Base-by-base conservation (phyloP, 2,329 filamentous ascomycete genomes). In the Tolypocladium tropicale region DNA sequence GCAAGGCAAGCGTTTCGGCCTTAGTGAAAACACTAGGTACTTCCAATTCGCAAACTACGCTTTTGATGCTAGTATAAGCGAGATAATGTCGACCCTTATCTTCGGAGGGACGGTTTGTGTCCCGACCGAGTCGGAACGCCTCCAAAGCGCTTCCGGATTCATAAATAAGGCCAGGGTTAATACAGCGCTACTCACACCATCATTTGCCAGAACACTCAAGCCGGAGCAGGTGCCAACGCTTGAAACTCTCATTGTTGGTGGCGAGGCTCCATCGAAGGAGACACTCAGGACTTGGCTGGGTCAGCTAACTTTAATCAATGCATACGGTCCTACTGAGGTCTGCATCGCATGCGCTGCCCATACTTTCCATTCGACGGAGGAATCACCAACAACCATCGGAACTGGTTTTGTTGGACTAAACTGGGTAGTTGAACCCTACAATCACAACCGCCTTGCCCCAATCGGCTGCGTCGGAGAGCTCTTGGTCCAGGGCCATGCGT, bases 21-120 rank as follows among this genome's bases (percentile, higher is more conserved):
- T 51, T 6, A 18, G n/a, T 6, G 7, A 4, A 6, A 4, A 34
- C 6, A 18, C 49, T 18, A 12, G 49, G 6, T n/a, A n/a, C 28
- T 14, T 83, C 50, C 77, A 80, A 55, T 78, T 78, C 56, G 75
- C 76, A 3, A 73, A 73, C 7, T 78, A 76, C 58, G 75, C 74
- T 1, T 81, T 80, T 50, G 78, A 82, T 56, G 72, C 73, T 1
- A 74, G 72, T 39, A 65, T 81, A 11, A 51, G 52, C 2, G 62
- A 65, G 39, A 59, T 66, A 11, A 32, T 65, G 21, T 59, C 59
- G 0, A 53, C 63, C 0, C 60, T 66, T 9, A 32, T 59, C 10
- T 51, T 53, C 3, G 64, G 62, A 0, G 64, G 59, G 1, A 59
- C 58, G 0, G 53, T 65, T 21, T 66, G 64, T 16, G 58, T 65